These are phyloP conservation scores for Aspergillus panamensis DNA, from an alignment of 495 filamentous ascomycete genomes.

Conservation along the genomic window DNA sequence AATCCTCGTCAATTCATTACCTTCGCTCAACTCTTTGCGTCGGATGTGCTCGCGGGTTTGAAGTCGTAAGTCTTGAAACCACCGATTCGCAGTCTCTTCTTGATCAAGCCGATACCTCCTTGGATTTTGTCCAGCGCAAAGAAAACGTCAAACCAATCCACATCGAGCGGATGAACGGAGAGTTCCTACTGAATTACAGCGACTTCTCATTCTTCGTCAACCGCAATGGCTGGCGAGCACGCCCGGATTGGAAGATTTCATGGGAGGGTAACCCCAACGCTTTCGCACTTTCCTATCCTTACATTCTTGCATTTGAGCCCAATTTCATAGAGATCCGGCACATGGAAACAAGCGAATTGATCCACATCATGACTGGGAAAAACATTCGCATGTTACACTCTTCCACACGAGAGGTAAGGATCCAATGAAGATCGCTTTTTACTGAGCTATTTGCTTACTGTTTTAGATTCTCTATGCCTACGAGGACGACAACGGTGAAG, in stretches of 20 bases:
- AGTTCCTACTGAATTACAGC: conserved; percentile 96
- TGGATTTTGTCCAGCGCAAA: conserved; percentile 91
- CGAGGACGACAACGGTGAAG: conserved; percentile 89
- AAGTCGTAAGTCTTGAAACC: conserved; percentile 94
- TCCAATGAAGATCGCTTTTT: neutral
- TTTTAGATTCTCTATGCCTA: conserved; percentile 88
- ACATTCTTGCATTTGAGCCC: conserved; percentile 97
- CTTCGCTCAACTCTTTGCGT: conserved; percentile 95
- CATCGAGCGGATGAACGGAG: conserved; percentile 92
- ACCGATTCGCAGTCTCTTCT: conserved; percentile 95
- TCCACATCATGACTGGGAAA: conserved; percentile 91
- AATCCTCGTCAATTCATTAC: conserved; percentile 96
- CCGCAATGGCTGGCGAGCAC: conserved; percentile 93
- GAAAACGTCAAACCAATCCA: conserved; percentile 95
- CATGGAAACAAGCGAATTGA: conserved; percentile 83
- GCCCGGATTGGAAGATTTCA: conserved; percentile 92
- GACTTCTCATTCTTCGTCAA: conserved; percentile 99
- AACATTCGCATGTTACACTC: conserved; percentile 97
- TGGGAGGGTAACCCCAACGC: conserved; percentile 93
- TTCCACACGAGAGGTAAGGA: conserved; percentile 86
- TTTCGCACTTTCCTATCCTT: conserved; percentile 91
- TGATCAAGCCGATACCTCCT: conserved; percentile 95
- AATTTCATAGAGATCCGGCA: conserved; percentile 96
- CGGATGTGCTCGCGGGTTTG: conserved; percentile 91
- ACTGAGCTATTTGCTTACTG: conserved; percentile 14